A percentile compares a stretch with the other conserved stretches of the same genome.
These are phyloP conservation scores for Hirschioporus abietinus DNA, from an alignment of 768 basidiomycete genomes.

Conservation along the genomic window DNA sequence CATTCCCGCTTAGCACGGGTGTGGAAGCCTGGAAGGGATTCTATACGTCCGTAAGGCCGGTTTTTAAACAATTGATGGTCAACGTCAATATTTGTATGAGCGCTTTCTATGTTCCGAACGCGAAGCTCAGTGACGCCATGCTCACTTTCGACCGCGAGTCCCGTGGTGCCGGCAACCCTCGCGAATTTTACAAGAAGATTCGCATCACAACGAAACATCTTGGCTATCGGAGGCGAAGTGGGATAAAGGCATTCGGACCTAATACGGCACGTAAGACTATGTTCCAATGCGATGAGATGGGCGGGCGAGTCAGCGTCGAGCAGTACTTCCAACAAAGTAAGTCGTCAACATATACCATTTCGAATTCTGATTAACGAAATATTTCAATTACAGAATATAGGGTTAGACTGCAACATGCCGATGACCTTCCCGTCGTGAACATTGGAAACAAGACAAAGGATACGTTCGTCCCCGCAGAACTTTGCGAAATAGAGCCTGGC, in stretches of 20 bases:
- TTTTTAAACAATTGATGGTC: constrained; percentile 44
- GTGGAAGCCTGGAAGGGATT: constrained; percentile 44
- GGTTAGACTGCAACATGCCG: constrained; percentile 37
- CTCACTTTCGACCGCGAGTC: constrained; percentile 39
- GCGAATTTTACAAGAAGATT: constrained; percentile 44
- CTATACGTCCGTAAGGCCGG: constrained; percentile 46
- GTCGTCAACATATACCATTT: constrained; percentile 18
- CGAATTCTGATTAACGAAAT: constrained; percentile 1
- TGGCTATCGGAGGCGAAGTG: constrained; percentile 46
- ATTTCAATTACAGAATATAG: constrained; percentile 49
- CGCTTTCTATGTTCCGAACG: constrained; percentile 49
- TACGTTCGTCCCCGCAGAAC: constrained; percentile 56
- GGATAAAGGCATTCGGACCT: constrained; percentile 33
- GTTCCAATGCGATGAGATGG: constrained; percentile 57
- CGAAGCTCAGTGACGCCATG: constrained; percentile 56
- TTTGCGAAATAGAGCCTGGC: constrained; percentile 60
- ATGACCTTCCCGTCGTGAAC: constrained; percentile 32
- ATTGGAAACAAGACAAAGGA: constrained; percentile 26
- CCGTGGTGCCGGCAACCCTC: constrained; percentile 36
- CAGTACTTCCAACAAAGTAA: constrained; percentile 59
- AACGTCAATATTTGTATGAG: constrained; percentile 52
- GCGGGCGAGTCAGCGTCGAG: constrained; percentile 51
- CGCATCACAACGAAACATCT: constrained; percentile 54
- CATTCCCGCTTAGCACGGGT: constrained; percentile 37
- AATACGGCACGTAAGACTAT: constrained; percentile 39